Base-by-base conservation (phyloP, 164 flowering plant species). In the Houttuynia cordata region DNA sequence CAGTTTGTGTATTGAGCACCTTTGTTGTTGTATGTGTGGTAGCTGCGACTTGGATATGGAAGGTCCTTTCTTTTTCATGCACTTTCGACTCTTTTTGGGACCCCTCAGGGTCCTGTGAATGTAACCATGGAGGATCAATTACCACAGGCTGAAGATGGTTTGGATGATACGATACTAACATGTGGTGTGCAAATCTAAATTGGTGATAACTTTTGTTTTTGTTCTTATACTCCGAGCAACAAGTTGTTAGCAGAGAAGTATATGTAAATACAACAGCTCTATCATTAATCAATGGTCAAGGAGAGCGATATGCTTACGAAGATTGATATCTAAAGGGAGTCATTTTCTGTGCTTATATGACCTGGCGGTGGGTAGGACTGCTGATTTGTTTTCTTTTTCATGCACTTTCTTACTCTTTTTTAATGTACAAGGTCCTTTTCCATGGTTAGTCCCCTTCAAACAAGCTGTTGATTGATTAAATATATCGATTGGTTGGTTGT, bases 41-140 rank as follows among this genome's bases (percentile, higher is more conserved):
- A n/a, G n/a, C n/a, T n/a, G n/a, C n/a, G n/a, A n/a, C n/a, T n/a
- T n/a, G n/a, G n/a, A n/a, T n/a, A n/a, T n/a, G n/a, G n/a, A n/a
- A n/a, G n/a, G n/a, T n/a, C n/a, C n/a, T n/a, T n/a, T n/a, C n/a
- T n/a, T n/a, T n/a, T n/a, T n/a, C n/a, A n/a, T n/a, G n/a, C n/a
- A n/a, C n/a, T 92, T 64, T 74, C 77, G 40, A 78, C 84, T 40
- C 80, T 92, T 64, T 87, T 92, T 68, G 97, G 97, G 50, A 60
- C 42, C 50, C 89, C 97, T 8, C 70, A 70, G 60, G 95, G 95
- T 23, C 91, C 86, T 5, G 66, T 82, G 52, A 55, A 45, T 52
- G 21, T 0, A 15, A 61, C 59, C 10, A 14, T 17, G 17, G 79
- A 70, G 47, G 74, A 69, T 59, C 67, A 52, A 30, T 40, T 34